Conservation (phyloP, 139 green algal genomes). For the Klebsormidium nitens region DNA sequence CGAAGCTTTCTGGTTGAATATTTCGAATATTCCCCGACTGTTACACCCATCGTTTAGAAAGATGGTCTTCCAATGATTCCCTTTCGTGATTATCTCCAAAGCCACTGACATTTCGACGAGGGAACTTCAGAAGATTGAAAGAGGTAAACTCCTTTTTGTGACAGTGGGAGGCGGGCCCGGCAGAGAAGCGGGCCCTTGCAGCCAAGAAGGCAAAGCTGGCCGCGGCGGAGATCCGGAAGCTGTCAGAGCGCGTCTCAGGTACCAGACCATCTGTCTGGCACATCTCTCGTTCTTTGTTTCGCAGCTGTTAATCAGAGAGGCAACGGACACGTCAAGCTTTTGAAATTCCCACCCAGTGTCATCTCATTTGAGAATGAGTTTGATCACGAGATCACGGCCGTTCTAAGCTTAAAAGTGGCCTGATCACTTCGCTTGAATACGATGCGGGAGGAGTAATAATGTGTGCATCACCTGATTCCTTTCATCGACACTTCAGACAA, state of each 20-base stretch:
- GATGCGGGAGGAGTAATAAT: too few species aligned
- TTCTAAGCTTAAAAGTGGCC: not conserved
- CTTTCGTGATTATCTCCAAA: too few species aligned
- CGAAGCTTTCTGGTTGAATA: too few species aligned
- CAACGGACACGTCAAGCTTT: too few species aligned
- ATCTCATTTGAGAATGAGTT: conserved; percentile 8
- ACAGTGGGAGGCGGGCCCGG: conserved; percentile 23
- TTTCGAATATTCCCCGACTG: too few species aligned
- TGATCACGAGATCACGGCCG: not conserved
- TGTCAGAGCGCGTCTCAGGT: conserved; percentile 24
- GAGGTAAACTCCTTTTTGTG: not conserved
- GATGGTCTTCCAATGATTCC: too few species aligned
- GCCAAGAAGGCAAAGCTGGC: conserved; percentile 23
- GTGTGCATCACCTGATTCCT: too few species aligned
- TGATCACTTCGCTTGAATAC: not conserved
- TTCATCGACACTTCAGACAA: too few species aligned
- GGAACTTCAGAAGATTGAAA: conserved; percentile 8
- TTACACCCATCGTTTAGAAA: too few species aligned
- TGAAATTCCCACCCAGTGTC: conserved; percentile 5
- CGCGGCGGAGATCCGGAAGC: conserved; percentile 22
- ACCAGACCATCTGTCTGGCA: conserved; percentile 2
- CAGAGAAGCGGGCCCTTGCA: conserved; percentile 12
- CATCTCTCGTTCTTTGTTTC: conserved; percentile 6
- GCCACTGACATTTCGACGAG: too few species aligned
- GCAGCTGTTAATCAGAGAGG: too few species aligned